A percentile compares a stretch with the other conserved stretches of the same genome.
phyloP scores from a whole-genome alignment of 345 rosid species.

The Rhodamnia argentea region DNA sequence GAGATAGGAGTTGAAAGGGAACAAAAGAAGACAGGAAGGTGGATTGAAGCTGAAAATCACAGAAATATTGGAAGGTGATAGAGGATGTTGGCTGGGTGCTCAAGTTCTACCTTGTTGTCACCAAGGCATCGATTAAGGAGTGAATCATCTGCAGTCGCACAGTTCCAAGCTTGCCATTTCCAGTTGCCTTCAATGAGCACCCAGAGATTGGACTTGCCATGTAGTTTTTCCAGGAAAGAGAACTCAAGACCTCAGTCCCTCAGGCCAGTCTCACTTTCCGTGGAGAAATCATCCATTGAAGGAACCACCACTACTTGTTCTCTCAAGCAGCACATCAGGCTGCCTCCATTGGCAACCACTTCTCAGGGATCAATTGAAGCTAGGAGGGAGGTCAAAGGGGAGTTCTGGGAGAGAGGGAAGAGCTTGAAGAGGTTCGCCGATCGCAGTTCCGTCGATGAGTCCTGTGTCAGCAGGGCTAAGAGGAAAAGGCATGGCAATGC shows the following conservation, averaged over 20 bases:
- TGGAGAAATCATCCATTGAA: constrained; percentile 50
- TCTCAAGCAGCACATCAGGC: constrained; percentile 75
- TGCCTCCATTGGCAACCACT: constrained; percentile 78
- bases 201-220: constrained; percentile 90
- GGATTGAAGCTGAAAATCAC: constrained; percentile 10
- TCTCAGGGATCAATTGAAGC: constrained; percentile 17
- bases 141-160: constrained; percentile 68
- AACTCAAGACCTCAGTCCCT: constrained; percentile 53
- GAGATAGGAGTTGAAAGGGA: constrained; percentile 34
- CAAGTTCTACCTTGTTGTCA: constrained; percentile 90
- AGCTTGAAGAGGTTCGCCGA: constrained; percentile 84
- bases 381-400: constrained; percentile 45
- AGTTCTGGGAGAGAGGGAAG: constrained; percentile 56
- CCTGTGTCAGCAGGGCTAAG: constrained; percentile 53
- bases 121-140: constrained; percentile 97
- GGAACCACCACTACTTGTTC: constrained; percentile 56
- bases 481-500: constrained; percentile 39
- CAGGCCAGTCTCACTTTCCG: constrained; percentile 70
- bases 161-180: constrained; percentile 73
- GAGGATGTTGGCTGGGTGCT: constrained; percentile 99
- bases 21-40: constrained; percentile 37
- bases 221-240: constrained; percentile 74
- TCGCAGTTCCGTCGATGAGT: constrained; percentile 44
- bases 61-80: constrained; percentile 27
- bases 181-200: constrained; percentile 88